Percentiles rank a stretch among this genome's conserved stretches.
Evolutionary conservation across 768 basidiomycete genomes (phyloP).

Genomic region (Mycena galopus): DNA sequence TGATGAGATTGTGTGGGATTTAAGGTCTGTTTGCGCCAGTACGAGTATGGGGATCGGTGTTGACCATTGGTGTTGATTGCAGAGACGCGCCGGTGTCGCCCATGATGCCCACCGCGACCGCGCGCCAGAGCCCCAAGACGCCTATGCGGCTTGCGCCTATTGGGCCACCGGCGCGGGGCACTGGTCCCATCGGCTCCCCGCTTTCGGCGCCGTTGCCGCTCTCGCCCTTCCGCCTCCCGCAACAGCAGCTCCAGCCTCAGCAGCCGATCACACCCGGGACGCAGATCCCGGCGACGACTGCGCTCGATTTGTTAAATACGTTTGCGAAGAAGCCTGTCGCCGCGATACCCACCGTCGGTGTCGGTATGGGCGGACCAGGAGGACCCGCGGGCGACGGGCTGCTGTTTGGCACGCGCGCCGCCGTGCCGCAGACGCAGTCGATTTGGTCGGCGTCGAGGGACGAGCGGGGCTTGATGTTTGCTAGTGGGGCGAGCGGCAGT

Average conservation of each 20-base stretch:
- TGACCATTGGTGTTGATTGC: neutral
- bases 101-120: slow-evolving; percentile 25
- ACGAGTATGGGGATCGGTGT: too few relatives aligned
- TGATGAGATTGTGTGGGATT: slow-evolving; percentile 82
- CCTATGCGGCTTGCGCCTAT: slow-evolving; percentile 28
- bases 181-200: neutral
- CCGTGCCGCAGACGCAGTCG: slow-evolving; percentile 23
- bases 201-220: neutral
- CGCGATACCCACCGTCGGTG: neutral
- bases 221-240: slow-evolving; percentile 25
- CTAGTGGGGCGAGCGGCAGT: neutral
- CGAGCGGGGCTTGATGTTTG: slow-evolving; percentile 31
- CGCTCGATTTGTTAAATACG: slow-evolving; percentile 34
- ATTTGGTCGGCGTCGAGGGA: slow-evolving; percentile 37
- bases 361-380: neutral
- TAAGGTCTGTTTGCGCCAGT: slow-evolving; percentile 58
- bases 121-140: slow-evolving; percentile 33
- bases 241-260: neutral
- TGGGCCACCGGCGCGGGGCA: neutral
- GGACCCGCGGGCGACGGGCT: neutral
- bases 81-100: slow-evolving; percentile 31
- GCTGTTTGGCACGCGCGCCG: slow-evolving; percentile 21
- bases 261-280: slow-evolving; percentile 27
- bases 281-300: slow-evolving; percentile 34
- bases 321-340: slow-evolving; percentile 16